Percentiles rank a stretch among this genome's conserved stretches.
Evolutionary conservation across 148 eudicot species (phyloP).

Genomic region (Limonium bicolor): DNA sequence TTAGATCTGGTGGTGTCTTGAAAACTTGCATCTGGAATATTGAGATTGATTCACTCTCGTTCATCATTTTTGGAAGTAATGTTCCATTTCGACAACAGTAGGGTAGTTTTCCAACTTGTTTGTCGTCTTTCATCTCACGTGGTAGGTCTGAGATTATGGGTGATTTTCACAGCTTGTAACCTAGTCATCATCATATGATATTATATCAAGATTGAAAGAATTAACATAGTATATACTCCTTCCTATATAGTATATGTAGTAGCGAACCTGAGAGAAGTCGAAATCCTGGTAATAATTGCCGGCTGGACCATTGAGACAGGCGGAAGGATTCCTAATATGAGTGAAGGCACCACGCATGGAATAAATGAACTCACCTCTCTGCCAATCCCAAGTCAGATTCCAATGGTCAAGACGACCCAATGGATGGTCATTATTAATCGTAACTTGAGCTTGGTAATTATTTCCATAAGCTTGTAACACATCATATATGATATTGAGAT

Average conservation of each 20-base stretch:
- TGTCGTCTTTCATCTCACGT: conserved; percentile 36
- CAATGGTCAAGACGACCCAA: conserved; percentile 84
- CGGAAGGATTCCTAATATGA: conserved; percentile 34
- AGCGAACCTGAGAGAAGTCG: conserved; percentile 49
- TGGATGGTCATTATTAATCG: conserved; percentile 59
- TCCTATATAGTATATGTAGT: no score
- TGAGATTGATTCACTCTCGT: conserved; percentile 38
- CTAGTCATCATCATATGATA: no score
- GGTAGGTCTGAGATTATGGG: conserved; percentile 75
- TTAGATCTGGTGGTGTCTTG: conserved; percentile 75
- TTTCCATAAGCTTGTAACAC: conserved; percentile 46
- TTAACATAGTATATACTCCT: no score
- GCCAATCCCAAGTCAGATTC: conserved; percentile 93
- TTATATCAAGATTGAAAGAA: no score
- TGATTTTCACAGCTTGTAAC: conserved; percentile 43
- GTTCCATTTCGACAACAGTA: conserved; percentile 71
- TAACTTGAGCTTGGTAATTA: conserved; percentile 67
- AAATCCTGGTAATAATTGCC: conserved; percentile 54
- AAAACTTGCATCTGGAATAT: conserved; percentile 64
- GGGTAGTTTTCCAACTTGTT: conserved; percentile 69
- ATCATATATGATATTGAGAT: conserved; percentile 68
- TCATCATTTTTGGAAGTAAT: conserved; percentile 57
- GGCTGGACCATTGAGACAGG: conserved; percentile 60
- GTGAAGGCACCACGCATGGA: conserved; percentile 63
- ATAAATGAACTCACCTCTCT: conserved; percentile 74